Percentiles rank a stretch among this genome's conserved stretches.
phyloP scores from a whole-genome alignment of 129 eudicot genomes.

The Sambucus nigra region DNA sequence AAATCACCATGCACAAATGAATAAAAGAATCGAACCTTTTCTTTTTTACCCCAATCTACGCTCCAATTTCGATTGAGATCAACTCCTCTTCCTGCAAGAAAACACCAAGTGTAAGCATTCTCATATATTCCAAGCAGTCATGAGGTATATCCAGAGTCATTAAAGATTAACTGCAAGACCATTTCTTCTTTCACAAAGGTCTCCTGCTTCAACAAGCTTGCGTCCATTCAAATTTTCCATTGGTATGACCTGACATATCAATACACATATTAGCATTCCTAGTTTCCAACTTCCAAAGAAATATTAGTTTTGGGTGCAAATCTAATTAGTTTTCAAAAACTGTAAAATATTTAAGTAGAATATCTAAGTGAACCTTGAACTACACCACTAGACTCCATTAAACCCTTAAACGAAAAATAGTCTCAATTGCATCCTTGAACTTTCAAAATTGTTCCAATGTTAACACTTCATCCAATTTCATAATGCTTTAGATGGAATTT shows the following conservation, averaged over 20 bases:
- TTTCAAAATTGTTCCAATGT: too few relatives aligned
- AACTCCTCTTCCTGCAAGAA: constrained; percentile 89
- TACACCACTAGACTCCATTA: too few relatives aligned
- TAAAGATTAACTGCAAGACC: constrained; percentile 31
- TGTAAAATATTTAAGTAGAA: too few relatives aligned
- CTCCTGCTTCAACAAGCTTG: constrained; percentile 87
- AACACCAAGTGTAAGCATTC: constrained; percentile 10
- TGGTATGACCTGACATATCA: constrained; percentile 58
- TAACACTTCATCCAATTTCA: too few relatives aligned
- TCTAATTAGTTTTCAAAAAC: too few relatives aligned
- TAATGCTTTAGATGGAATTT: too few relatives aligned
- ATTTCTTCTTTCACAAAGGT: constrained; percentile 96
- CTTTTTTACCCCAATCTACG: constrained; percentile 99
- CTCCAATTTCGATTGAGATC: constrained; percentile 98
- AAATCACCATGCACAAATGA: neutral
- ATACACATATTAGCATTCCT: constrained; percentile 2
- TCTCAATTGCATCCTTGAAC: too few relatives aligned
- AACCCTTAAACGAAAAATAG: too few relatives aligned
- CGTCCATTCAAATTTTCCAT: constrained; percentile 98
- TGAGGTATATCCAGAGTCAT: neutral
- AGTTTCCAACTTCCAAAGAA: neutral
- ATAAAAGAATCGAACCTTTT: constrained; percentile 52
- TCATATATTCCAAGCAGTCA: neutral
- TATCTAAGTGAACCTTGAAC: too few relatives aligned
- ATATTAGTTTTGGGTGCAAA: too few relatives aligned